Conservation (phyloP, 1,139 yeast genomes). For the Yamadazyma songkhlaensis region DNA sequence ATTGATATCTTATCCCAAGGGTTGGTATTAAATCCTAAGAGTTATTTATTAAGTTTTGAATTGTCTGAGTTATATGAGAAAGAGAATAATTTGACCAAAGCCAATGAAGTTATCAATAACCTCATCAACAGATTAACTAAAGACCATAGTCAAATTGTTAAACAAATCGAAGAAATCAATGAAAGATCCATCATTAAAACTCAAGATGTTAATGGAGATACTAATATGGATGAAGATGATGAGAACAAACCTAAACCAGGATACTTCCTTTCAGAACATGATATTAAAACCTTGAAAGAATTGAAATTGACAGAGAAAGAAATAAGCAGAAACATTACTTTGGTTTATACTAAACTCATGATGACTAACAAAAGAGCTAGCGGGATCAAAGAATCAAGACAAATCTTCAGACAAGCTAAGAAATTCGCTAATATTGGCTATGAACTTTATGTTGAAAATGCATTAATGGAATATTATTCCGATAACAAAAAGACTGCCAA, state of each 20-base stretch:
- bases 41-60: conserved; percentile 65
- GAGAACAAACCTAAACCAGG: conserved; percentile 11
- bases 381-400: conserved; percentile 72
- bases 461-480: conserved; percentile 75
- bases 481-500: conserved; percentile 66
- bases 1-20: conserved; percentile 54
- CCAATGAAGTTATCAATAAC: conserved; percentile 49
- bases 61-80: conserved; percentile 70
- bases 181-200: conserved; percentile 12
- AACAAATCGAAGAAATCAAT: conserved; percentile 23
- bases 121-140: conserved; percentile 43
- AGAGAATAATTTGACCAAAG: conserved; percentile 48
- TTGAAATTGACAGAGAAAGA: conserved; percentile 19
- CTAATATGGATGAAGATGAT: conserved; percentile 13
- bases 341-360: conserved; percentile 56
- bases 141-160: conserved; percentile 26
- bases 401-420: conserved; percentile 59
- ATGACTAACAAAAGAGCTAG: conserved; percentile 57
- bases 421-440: conserved; percentile 54
- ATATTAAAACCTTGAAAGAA: conserved; percentile 23
- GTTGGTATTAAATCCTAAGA: conserved; percentile 63
- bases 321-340: conserved; percentile 40
- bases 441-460: conserved; percentile 79
- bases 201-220: conserved; percentile 8
- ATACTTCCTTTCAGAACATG: conserved; percentile 23